phyloP scores from a whole-genome alignment of 441 rosid species.

The Euphorbia schlechtendalii region DNA sequence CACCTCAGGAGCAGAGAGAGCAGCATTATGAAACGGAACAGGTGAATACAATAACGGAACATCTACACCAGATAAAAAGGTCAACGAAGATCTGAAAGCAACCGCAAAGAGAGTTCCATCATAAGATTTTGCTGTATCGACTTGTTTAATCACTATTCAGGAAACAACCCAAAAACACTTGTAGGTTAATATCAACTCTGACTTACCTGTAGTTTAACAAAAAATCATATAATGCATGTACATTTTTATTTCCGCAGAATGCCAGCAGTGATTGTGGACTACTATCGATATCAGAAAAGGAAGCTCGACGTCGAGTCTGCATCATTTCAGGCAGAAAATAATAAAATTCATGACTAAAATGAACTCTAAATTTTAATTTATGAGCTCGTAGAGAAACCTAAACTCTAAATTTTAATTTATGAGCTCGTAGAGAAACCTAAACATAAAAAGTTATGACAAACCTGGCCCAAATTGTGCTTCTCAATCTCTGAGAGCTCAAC shows the following conservation, averaged over 20 bases:
- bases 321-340: slow-evolving; percentile 21
- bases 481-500: slow-evolving; percentile 93
- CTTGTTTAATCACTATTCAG: not conserved
- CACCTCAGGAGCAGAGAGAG: slow-evolving; percentile 86
- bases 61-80: slow-evolving; percentile 56
- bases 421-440: slow-evolving; percentile 10
- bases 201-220: slow-evolving; percentile 82
- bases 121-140: slow-evolving; percentile 10
- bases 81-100: slow-evolving; percentile 59
- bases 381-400: slow-evolving; percentile 9
- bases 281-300: slow-evolving; percentile 63
- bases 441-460: slow-evolving; percentile 29
- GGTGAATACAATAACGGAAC: slow-evolving; percentile 81
- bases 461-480: slow-evolving; percentile 94
- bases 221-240: slow-evolving; percentile 78
- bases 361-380: not conserved
- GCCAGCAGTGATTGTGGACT: slow-evolving; percentile 82
- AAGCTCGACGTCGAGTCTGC: slow-evolving; percentile 61
- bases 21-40: slow-evolving; percentile 70
- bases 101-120: slow-evolving; percentile 17
- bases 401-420: not conserved
- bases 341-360: slow-evolving; percentile 1
- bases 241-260: slow-evolving; percentile 51
- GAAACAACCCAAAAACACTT: not conserved
- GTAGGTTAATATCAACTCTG: not conserved